Conservation (phyloP, 2,329 filamentous ascomycete genomes). For the Exophiala oligosperma region DNA sequence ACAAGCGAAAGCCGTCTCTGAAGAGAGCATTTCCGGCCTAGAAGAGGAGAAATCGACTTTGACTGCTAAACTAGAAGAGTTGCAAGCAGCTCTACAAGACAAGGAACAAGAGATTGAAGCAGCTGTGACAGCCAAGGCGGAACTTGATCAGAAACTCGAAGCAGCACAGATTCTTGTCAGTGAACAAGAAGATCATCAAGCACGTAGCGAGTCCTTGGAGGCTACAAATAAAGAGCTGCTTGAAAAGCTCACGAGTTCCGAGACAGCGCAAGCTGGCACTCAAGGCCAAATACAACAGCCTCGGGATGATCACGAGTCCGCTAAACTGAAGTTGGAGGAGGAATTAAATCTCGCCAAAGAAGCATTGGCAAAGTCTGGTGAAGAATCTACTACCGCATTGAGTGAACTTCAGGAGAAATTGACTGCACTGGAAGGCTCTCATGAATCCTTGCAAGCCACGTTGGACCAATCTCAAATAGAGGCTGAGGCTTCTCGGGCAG, state of each 20-base stretch:
- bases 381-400: slow-evolving; percentile 8
- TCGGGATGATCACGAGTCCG: slow-evolving; percentile 6
- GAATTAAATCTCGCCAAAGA: slow-evolving; percentile 11
- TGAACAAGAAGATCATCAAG: background rate
- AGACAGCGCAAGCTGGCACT: slow-evolving; percentile 4
- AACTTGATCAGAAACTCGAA: slow-evolving; percentile 13
- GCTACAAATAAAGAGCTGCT: slow-evolving; percentile 7
- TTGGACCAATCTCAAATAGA: slow-evolving; percentile 9
- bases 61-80: slow-evolving; percentile 6
- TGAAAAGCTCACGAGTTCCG: slow-evolving; percentile 2
- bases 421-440: background rate
- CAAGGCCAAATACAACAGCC: slow-evolving; percentile 6
- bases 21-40: slow-evolving; percentile 6
- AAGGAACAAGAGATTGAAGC: slow-evolving; percentile 3
- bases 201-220: slow-evolving; percentile 2
- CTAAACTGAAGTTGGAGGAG: slow-evolving; percentile 4
- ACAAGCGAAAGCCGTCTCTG: background rate
- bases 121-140: slow-evolving; percentile 1
- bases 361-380: slow-evolving; percentile 11
- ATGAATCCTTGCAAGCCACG: slow-evolving; percentile 5
- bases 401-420: slow-evolving; percentile 14
- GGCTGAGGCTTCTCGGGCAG: background rate
- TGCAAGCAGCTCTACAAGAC: background rate
- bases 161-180: slow-evolving; percentile 1
- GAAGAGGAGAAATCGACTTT: slow-evolving; percentile 12